Conservation (phyloP, 768 basidiomycete species). For the Trichaptum fuscoviolaceum region DNA sequence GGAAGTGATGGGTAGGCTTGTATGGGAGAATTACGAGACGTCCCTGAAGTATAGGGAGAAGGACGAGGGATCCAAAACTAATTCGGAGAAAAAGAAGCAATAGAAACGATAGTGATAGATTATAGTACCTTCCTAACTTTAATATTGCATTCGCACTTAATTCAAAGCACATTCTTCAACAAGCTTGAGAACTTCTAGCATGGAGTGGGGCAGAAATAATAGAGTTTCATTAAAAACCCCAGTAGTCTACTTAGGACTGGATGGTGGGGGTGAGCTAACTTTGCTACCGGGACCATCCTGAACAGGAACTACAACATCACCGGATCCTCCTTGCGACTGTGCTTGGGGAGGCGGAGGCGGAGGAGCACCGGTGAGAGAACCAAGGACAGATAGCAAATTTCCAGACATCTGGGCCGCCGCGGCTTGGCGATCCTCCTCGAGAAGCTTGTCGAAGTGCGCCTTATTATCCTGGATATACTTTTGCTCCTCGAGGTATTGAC, state of each 20-base stretch:
- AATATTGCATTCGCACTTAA: background rate
- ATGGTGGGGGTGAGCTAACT: background rate
- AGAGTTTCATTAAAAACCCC: background rate
- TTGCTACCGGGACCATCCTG: background rate
- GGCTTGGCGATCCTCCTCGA: constrained; percentile 48
- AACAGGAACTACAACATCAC: background rate
- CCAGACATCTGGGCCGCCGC: constrained; percentile 44
- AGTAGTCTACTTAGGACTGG: background rate
- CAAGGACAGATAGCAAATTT: constrained; percentile 26
- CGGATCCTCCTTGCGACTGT: background rate
- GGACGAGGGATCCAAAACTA: background rate
- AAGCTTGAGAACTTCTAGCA: background rate
- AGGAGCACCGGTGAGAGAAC: constrained; percentile 15
- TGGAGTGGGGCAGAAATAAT: background rate
- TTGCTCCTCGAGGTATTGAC: constrained; percentile 46
- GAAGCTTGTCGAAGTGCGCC: constrained; percentile 40
- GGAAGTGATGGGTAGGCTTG: constrained; percentile 55
- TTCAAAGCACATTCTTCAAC: background rate
- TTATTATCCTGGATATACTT: constrained; percentile 48
- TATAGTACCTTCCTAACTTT: background rate
- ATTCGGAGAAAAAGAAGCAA: background rate
- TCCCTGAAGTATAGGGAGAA: constrained; percentile 65
- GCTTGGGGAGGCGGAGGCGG: constrained; percentile 6
- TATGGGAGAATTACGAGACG: constrained; percentile 75
- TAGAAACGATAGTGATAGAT: background rate